Conservation (phyloP, 2,329 filamentous ascomycete genomes). For the Xenosphaeropsis pyriputrescens region DNA sequence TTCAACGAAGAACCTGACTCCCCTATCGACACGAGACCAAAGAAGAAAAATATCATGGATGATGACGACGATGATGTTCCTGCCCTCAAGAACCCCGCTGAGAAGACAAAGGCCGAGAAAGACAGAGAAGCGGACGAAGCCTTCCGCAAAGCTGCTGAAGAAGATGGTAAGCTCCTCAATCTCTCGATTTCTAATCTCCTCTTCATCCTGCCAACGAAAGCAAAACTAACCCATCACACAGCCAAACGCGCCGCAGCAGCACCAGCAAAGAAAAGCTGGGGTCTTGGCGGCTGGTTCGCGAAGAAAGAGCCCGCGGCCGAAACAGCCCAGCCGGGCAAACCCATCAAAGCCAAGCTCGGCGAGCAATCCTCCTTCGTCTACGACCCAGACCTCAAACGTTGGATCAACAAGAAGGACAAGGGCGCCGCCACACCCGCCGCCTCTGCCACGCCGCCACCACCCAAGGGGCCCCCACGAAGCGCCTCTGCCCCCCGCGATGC, state of each 20-base stretch:
- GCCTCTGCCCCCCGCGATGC: slow-evolving; percentile 4
- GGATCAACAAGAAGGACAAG: slow-evolving; percentile 86
- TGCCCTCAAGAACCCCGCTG: slow-evolving; percentile 22
- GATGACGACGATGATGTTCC: slow-evolving; percentile 62
- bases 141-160: slow-evolving; percentile 71
- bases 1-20: slow-evolving; percentile 27
- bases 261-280: slow-evolving; percentile 56
- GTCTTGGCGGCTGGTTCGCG: slow-evolving; percentile 76
- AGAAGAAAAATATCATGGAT: slow-evolving; percentile 70
- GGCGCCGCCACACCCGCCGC: slow-evolving; percentile 44
- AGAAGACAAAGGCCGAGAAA: slow-evolving; percentile 49
- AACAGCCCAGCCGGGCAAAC: slow-evolving; percentile 34
- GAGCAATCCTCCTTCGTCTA: slow-evolving; percentile 90
- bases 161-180: slow-evolving; percentile 39
- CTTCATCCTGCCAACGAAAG: not conserved
- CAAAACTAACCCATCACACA: slow-evolving; percentile 18
- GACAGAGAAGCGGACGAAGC: slow-evolving; percentile 74
- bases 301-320: slow-evolving; percentile 36
- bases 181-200: slow-evolving; percentile 7
- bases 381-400: slow-evolving; percentile 90
- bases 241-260: slow-evolving; percentile 43
- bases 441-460: slow-evolving; percentile 65
- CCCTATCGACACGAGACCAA: slow-evolving; percentile 34
- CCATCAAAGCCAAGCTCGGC: slow-evolving; percentile 87
- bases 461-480: slow-evolving; percentile 33